phyloP scores from a whole-genome alignment of 2,329 filamentous ascomycete species.

The Sclerotinia trifoliorum region DNA sequence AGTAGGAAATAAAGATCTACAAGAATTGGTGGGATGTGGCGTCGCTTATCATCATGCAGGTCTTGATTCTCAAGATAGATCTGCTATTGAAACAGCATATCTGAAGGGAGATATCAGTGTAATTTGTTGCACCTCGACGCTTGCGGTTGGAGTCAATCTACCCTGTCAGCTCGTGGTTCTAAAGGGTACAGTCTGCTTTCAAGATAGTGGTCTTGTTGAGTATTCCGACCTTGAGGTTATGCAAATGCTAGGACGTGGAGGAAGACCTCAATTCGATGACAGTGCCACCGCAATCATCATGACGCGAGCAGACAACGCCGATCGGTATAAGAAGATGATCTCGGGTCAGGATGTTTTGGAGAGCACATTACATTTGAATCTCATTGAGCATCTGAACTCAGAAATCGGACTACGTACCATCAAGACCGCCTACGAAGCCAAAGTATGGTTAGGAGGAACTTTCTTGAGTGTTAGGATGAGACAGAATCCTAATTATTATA shows the following conservation, averaged over 20 bases:
- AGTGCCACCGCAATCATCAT: constrained; percentile 77
- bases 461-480: constrained; percentile 75
- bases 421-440: constrained; percentile 60
- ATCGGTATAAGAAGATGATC: constrained; percentile 70
- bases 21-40: constrained; percentile 50
- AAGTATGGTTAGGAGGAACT: constrained; percentile 72
- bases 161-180: constrained; percentile 81
- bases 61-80: constrained; percentile 62
- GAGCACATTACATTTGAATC: constrained; percentile 73
- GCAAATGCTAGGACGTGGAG: constrained; percentile 87
- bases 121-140: constrained; percentile 83
- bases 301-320: constrained; percentile 63
- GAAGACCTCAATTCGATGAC: constrained; percentile 78
- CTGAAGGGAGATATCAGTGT: constrained; percentile 70
- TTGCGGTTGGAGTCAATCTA: constrained; percentile 80
- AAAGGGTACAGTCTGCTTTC: constrained; percentile 72
- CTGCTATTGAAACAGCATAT: constrained; percentile 65
- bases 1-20: constrained; percentile 60
- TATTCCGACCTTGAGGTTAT: constrained; percentile 82
- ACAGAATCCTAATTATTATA: constrained; percentile 70
- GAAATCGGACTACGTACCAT: constrained; percentile 78
- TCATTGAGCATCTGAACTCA: constrained; percentile 82
- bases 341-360: constrained; percentile 72
- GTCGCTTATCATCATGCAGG: constrained; percentile 85
- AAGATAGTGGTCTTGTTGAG: constrained; percentile 60